phyloP scores from a whole-genome alignment of 257 asterid genomes.

The Penstemon davidsonii region DNA sequence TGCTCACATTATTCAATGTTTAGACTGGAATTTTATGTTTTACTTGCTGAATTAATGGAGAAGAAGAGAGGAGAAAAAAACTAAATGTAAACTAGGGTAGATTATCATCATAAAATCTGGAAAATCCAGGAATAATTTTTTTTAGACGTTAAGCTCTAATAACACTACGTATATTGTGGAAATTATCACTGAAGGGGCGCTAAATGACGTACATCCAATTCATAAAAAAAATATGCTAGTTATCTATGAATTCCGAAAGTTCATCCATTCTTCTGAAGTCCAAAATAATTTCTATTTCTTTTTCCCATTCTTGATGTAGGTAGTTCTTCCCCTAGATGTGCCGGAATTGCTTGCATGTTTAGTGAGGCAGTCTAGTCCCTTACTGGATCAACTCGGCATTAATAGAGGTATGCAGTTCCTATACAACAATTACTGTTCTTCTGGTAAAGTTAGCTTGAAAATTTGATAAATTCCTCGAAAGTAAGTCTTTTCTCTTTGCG shows the following conservation, averaged over 20 bases:
- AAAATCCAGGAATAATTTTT: neutral
- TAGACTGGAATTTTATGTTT: no score
- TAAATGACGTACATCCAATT: conserved; percentile 3
- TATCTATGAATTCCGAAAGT: neutral
- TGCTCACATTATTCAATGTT: neutral
- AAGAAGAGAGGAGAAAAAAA: no score
- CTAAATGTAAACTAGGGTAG: no score
- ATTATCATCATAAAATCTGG: neutral
- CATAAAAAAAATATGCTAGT: conserved; percentile 2
- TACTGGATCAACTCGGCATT: conserved; percentile 92
- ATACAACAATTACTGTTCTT: conserved; percentile 21
- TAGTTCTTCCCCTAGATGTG: conserved; percentile 91
- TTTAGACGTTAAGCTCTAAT: conserved; percentile 15
- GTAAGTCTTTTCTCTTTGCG: conserved; percentile 3
- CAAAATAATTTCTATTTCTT: conserved; percentile 23
- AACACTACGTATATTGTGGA: neutral
- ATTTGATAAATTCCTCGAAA: conserved; percentile 8
- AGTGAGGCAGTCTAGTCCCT: conserved; percentile 92
- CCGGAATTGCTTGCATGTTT: conserved; percentile 88
- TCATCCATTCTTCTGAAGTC: neutral
- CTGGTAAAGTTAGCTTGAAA: neutral
- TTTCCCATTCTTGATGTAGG: conserved; percentile 46
- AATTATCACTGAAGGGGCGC: neutral
- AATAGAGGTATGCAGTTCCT: conserved; percentile 55
- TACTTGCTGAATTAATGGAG: no score